These are phyloP conservation scores for Penicillium sp. DNA, from an alignment of 2,329 filamentous ascomycete genomes.

Conservation along the genomic window DNA sequence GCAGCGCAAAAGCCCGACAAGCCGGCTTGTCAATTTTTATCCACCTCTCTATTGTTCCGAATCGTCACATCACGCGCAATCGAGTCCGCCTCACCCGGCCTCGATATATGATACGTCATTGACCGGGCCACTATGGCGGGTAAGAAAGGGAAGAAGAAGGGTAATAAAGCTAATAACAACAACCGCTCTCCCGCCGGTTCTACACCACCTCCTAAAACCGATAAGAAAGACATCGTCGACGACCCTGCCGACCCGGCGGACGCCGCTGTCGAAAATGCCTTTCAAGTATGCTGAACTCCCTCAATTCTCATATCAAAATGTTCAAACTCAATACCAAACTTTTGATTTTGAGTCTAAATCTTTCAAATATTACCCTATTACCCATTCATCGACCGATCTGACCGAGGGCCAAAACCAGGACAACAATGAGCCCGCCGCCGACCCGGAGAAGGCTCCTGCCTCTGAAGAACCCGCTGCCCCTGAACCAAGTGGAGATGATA, in stretches of 20 bases:
- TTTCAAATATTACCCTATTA: conserved; percentile 39
- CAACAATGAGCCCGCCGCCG: conserved; percentile 30
- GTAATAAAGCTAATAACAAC: conserved; percentile 32
- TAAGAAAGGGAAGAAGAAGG: conserved; percentile 37
- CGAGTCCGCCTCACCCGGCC: conserved; percentile 21
- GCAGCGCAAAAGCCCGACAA: conserved; percentile 23
- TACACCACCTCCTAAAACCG: conserved; percentile 24
- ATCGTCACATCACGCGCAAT: conserved; percentile 20
- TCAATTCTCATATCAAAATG: conserved; percentile 42
- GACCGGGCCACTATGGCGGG: conserved; percentile 37
- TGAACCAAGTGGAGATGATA: conserved; percentile 26
- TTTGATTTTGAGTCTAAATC: conserved; percentile 40
- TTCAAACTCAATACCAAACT: conserved; percentile 44
- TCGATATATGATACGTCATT: conserved; percentile 31
- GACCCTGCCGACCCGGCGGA: conserved; percentile 30
- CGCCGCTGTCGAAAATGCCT: conserved; percentile 37
- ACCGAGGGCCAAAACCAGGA: conserved; percentile 38
- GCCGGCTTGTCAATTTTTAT: conserved; percentile 24
- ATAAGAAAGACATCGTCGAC: conserved; percentile 18
- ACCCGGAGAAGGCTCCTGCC: conserved; percentile 31
- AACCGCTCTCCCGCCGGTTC: conserved; percentile 29
- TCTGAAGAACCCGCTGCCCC: conserved; percentile 22
- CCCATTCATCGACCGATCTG: conserved; percentile 32
- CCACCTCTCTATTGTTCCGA: conserved; percentile 20
- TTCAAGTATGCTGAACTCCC: conserved; percentile 46